Evolutionary conservation across 352 stramenopile genomes (phyloP).

Genomic region (Globisporangium takayamanum): DNA sequence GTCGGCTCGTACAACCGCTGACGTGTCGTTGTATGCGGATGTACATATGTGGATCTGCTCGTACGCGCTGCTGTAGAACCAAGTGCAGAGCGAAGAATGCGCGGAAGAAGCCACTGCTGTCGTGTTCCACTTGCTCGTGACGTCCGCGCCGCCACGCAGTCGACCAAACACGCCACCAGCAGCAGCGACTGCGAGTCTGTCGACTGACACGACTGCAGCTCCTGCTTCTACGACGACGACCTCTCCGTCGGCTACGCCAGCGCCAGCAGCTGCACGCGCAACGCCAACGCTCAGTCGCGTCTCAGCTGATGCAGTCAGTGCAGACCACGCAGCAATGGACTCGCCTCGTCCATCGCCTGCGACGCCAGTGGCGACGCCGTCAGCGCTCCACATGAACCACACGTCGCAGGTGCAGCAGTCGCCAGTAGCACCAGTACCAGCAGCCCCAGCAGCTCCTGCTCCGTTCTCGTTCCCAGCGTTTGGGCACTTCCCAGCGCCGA

Average conservation of each 20-base stretch:
- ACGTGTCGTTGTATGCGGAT: background rate
- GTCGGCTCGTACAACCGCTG: too few species aligned
- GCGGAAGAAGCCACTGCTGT: slow-evolving; percentile 27
- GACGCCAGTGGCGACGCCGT: background rate
- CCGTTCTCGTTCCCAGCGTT: slow-evolving; percentile 9
- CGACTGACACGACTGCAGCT: background rate
- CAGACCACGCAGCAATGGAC: slow-evolving; percentile 10
- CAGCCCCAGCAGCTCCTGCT: background rate
- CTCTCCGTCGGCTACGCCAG: background rate
- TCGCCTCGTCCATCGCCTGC: slow-evolving; percentile 4
- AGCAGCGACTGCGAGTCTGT: background rate
- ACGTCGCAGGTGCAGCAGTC: too few species aligned
- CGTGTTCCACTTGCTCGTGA: slow-evolving; percentile 76
- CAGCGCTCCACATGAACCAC: too few species aligned
- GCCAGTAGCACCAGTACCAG: background rate
- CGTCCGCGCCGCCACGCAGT: slow-evolving; percentile 16
- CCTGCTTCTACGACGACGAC: background rate
- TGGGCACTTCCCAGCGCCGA: slow-evolving; percentile 2
- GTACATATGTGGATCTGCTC: background rate
- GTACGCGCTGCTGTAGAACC: slow-evolving; percentile 15
- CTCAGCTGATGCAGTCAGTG: background rate
- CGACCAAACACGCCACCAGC: slow-evolving; percentile 14
- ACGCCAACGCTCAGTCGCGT: slow-evolving; percentile 5
- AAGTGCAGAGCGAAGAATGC: slow-evolving; percentile 25
- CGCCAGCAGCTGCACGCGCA: background rate